Percentiles rank a stretch among this genome's conserved stretches.
phyloP scores from a whole-genome alignment of 2,329 filamentous ascomycete species.

The Pestalotiopsis sp. region DNA sequence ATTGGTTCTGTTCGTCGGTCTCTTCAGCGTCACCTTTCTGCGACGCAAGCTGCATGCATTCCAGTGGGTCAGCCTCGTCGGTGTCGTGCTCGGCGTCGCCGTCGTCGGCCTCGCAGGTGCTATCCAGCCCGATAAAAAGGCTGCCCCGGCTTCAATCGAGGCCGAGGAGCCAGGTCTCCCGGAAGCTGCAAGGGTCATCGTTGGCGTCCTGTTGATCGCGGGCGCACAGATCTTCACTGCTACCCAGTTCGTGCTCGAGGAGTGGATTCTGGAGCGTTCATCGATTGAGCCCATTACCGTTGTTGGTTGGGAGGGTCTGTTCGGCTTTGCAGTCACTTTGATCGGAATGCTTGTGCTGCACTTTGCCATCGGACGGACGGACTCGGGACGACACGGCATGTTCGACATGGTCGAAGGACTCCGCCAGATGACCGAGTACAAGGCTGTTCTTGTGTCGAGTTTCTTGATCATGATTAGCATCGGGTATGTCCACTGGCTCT shows the following conservation, averaged over 20 bases:
- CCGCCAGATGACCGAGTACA: constrained; percentile 75
- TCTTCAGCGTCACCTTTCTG: constrained; percentile 93
- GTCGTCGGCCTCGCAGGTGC: constrained; percentile 88
- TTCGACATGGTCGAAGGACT: constrained; percentile 90
- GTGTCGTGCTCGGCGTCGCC: constrained; percentile 86
- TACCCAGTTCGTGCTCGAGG: constrained; percentile 93
- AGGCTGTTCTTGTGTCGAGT: constrained; percentile 73
- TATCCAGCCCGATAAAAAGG: constrained; percentile 67
- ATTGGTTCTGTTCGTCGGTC: constrained; percentile 89
- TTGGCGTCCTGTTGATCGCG: constrained; percentile 89
- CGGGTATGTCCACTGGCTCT: constrained; percentile 61
- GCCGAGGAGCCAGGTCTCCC: constrained; percentile 31
- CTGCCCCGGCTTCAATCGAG: constrained; percentile 34
- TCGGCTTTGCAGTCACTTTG: constrained; percentile 82
- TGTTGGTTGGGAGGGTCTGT: constrained; percentile 95
- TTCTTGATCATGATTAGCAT: constrained; percentile 97
- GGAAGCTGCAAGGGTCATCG: constrained; percentile 66
- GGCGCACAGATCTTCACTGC: constrained; percentile 96
- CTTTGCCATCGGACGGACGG: constrained; percentile 73
- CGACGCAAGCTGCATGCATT: constrained; percentile 78
- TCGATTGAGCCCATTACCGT: constrained; percentile 79
- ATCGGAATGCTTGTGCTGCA: constrained; percentile 82
- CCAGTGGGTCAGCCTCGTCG: constrained; percentile 87
- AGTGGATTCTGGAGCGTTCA: constrained; percentile 77
- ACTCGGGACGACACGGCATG: constrained; percentile 75